A percentile compares a stretch with the other conserved stretches of the same genome.
Evolutionary conservation across 73 alveolate species (phyloP).

Genomic region (Breviolum minutum): DNA sequence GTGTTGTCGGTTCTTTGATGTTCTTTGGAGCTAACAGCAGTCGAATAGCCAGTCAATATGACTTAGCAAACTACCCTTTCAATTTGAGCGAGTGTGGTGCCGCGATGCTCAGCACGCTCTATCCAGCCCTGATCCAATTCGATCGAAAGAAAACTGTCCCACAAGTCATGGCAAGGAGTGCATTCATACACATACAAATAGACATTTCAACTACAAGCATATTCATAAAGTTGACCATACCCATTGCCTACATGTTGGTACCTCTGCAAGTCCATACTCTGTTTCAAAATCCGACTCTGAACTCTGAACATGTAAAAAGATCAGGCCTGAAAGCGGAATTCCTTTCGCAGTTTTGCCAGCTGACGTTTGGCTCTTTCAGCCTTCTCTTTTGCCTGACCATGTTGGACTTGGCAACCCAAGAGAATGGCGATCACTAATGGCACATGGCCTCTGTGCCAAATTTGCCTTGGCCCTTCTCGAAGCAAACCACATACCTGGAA

Average conservation of each 20-base stretch:
- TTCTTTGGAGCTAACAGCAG: no score
- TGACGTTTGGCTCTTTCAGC: conserved; percentile 78
- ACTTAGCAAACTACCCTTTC: not conserved
- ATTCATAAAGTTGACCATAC: no score
- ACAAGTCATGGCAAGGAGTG: not conserved
- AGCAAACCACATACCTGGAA: conserved; percentile 76
- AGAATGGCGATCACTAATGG: no score
- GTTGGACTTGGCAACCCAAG: not conserved
- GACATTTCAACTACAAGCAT: no score
- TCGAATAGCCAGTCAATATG: no score
- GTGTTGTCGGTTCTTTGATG: no score
- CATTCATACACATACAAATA: not conserved
- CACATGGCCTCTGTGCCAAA: conserved; percentile 65
- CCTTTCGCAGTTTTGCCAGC: conserved; percentile 74
- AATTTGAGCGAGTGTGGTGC: conserved; percentile 57
- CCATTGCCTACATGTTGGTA: not conserved
- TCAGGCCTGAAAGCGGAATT: conserved; percentile 76
- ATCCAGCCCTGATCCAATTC: conserved; percentile 47
- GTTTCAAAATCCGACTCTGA: not conserved
- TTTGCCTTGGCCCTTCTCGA: conserved; percentile 87
- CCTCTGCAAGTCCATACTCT: not conserved
- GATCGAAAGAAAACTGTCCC: not conserved
- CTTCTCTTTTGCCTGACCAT: conserved; percentile 58
- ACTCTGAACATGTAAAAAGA: no score
- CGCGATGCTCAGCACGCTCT: conserved; percentile 77